Conservation (phyloP, 2,329 filamentous ascomycete species). For the Colletotrichum graminicola region DNA sequence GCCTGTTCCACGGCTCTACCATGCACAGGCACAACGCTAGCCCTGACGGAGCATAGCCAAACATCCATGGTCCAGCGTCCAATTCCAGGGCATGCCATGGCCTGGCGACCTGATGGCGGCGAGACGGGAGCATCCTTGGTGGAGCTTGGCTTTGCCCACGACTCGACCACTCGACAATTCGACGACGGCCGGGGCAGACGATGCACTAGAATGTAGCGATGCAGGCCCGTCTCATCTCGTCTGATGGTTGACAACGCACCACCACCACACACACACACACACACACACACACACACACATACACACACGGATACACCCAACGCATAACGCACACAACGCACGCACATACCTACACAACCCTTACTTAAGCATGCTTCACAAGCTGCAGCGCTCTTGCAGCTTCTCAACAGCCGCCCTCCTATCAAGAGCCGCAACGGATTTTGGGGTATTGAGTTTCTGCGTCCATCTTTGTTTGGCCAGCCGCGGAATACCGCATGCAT, state of each 20-base stretch:
- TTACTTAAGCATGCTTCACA: slow-evolving; percentile 16
- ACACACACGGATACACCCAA: no score
- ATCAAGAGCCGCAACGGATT: slow-evolving; percentile 20
- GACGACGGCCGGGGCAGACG: neutral
- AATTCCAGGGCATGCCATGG: neutral
- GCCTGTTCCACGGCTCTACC: slow-evolving; percentile 11
- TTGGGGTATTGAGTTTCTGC: slow-evolving; percentile 17
- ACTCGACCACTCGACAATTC: slow-evolving; percentile 5
- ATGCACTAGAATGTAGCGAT: slow-evolving; percentile 22
- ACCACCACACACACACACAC: no score
- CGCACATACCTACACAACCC: neutral
- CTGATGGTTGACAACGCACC: slow-evolving; percentile 38
- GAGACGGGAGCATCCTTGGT: slow-evolving; percentile 32
- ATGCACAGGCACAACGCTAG: slow-evolving; percentile 5
- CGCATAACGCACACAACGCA: neutral
- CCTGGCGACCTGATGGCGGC: neutral
- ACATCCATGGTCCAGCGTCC: slow-evolving; percentile 7
- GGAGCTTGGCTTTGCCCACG: slow-evolving; percentile 16
- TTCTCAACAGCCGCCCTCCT: slow-evolving; percentile 16
- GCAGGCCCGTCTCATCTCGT: slow-evolving; percentile 28
- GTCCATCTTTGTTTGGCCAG: slow-evolving; percentile 38
- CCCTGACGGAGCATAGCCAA: slow-evolving; percentile 13
- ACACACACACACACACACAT: no score
- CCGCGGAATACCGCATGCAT: slow-evolving; percentile 37
- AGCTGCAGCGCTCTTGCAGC: slow-evolving; percentile 10